Percentiles rank a stretch among this genome's conserved stretches.
phyloP scores from a whole-genome alignment of 345 rosid genomes.

The Physaria fendleri region DNA sequence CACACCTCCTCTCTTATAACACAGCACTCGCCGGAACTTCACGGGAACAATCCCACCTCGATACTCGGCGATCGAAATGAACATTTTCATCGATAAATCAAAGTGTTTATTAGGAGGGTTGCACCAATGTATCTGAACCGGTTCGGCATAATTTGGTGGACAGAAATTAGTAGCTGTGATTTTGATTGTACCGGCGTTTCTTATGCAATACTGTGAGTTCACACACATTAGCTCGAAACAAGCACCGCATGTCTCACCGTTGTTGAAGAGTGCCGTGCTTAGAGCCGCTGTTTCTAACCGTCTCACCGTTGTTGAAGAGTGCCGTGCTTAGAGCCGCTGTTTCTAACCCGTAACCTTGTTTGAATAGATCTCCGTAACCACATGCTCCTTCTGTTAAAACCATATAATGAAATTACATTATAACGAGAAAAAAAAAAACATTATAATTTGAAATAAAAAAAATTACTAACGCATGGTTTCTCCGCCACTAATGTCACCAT shows the following conservation, averaged over 20 bases:
- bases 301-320: constrained; percentile 47
- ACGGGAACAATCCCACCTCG: constrained; percentile 29
- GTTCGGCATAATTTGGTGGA: constrained; percentile 25
- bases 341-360: constrained; percentile 54
- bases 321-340: constrained; percentile 68
- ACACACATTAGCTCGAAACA: constrained; percentile 56
- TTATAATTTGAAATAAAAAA: neutral
- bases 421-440: neutral
- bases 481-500: constrained; percentile 21
- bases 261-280: constrained; percentile 61
- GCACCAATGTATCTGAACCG: constrained; percentile 16
- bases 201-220: constrained; percentile 47
- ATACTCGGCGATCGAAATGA: constrained; percentile 19
- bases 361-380: constrained; percentile 55
- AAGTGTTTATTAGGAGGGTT: constrained; percentile 29
- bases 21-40: constrained; percentile 13
- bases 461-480: constrained; percentile 33
- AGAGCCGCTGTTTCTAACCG: constrained; percentile 66
- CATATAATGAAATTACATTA: no score
- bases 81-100: constrained; percentile 25
- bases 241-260: constrained; percentile 57
- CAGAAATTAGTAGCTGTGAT: constrained; percentile 36
- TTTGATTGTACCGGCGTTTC: constrained; percentile 34
- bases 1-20: constrained; percentile 26
- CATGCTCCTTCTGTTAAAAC: constrained; percentile 77